A percentile compares a stretch with the other conserved stretches of the same genome.
Conservation (phyloP, 2,329 filamentous ascomycete genomes). For the Stachybotrys elegans region DNA sequence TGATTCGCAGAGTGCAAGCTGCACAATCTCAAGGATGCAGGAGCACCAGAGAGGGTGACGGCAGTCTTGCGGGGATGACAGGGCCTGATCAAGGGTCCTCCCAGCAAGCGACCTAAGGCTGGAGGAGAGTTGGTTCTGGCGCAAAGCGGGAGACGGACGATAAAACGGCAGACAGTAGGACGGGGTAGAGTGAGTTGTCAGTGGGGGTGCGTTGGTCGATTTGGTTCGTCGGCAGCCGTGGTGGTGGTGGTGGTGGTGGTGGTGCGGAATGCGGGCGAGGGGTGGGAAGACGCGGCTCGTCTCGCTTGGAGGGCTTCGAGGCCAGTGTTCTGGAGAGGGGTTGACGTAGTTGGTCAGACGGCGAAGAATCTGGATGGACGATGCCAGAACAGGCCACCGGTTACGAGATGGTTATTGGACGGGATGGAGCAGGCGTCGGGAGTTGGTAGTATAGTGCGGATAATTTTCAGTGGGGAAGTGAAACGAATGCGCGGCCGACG, state of each 20-base stretch:
- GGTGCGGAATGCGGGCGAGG: not conserved
- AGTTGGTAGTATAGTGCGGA: no score
- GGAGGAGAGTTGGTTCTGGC: constrained; percentile 2
- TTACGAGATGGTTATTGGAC: no score
- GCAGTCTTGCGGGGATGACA: constrained; percentile 18
- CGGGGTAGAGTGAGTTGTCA: constrained; percentile 15
- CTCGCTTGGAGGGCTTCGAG: not conserved
- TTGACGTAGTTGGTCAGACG: constrained; percentile 4
- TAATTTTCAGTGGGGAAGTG: no score
- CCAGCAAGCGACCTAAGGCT: constrained; percentile 10
- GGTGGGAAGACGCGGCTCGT: not conserved
- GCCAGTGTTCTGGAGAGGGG: not conserved
- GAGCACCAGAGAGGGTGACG: constrained; percentile 14
- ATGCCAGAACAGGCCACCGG: no score
- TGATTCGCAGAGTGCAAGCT: no score
- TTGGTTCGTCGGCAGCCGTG: not conserved
- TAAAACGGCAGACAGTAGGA: no score
- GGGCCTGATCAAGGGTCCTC: constrained; percentile 17
- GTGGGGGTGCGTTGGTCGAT: constrained; percentile 8
- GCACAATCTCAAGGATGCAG: no score
- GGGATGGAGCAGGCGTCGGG: no score
- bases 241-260: not conserved
- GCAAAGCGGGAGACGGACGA: no score
- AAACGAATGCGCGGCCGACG: no score
- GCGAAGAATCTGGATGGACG: no score